phyloP scores from a whole-genome alignment of 164 flowering plant genomes.

The Nymphaea thermarum region DNA sequence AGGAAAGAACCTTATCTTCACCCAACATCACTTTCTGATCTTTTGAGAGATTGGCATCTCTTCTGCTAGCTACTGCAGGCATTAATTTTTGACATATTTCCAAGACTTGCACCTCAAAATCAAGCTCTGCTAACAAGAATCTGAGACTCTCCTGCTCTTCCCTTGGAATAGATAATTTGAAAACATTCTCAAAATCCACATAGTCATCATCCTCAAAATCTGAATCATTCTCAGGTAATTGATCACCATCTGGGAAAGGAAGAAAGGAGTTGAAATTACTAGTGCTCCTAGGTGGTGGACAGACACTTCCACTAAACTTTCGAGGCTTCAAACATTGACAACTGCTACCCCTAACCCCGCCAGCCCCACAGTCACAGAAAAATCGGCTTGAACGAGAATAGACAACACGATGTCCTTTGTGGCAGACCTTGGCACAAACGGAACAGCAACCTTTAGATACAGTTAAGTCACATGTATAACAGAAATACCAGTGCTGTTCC shows the following conservation, averaged over 20 bases:
- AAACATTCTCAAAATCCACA: conserved; percentile 42
- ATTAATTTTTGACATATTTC: conserved; percentile 52
- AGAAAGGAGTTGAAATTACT: conserved; percentile 52
- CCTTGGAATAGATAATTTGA: conserved; percentile 48
- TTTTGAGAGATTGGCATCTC: conserved; percentile 48
- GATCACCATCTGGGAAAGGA: conserved; percentile 74
- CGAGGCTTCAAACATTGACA: conserved; percentile 98
- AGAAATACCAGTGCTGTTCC: conserved; percentile 99
- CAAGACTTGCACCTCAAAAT: conserved; percentile 61
- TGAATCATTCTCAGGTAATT: conserved; percentile 79
- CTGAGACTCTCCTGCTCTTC: conserved; percentile 59
- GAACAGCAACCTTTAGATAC: conserved; percentile 98
- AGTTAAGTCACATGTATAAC: conserved; percentile 97
- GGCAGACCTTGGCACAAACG: conserved; percentile 99
- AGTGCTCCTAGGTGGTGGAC: conserved; percentile 29
- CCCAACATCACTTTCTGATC: conserved; percentile 59
- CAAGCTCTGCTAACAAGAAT: conserved; percentile 50
- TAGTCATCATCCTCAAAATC: conserved; percentile 74
- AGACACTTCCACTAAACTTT: conserved; percentile 46
- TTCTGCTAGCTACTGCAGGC: conserved; percentile 49
- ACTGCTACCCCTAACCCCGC: conserved; percentile 92
- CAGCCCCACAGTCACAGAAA: conserved; percentile 99
- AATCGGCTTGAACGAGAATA: conserved; percentile 98
- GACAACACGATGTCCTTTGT: conserved; percentile 98
- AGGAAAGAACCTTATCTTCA: conserved; percentile 57